Evolutionary conservation across 495 filamentous ascomycete species (phyloP), one percentile per base, ranked within the genome.

Genomic region (Chaetomium fimeti): DNA sequence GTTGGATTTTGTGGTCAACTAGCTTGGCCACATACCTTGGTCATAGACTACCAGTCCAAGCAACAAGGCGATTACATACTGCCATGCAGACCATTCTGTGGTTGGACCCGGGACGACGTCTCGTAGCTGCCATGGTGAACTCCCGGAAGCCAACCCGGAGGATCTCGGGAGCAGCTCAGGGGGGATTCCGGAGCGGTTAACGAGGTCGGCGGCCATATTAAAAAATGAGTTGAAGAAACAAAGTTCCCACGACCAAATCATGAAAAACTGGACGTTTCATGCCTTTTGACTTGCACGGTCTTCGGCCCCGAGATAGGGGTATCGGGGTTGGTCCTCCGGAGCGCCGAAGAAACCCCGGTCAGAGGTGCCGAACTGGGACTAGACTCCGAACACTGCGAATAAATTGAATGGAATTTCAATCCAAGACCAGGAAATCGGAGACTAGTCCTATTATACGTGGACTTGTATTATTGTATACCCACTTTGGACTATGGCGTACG

Each of bases 41-140:
- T 72, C 69, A 53, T 72, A 72, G 12, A 65, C 62, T 54, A 72
- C 48, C 15, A 69, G 5, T 3, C 42, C 60, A 9, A 72, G 43
- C 22, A 72, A 18, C 7, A 63, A n/a, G 6, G 66, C 66, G 12
- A 71, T 28, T 6, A 58, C 61, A 27, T 62, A 66, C 59, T 71
- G 57, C 69, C 63, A 64, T 24, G 36, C 47, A n/a, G 24, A 24
- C 63, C 48, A 66, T 15, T 27, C 40, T 2, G 40, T 5, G 42
- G 20, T 36, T 15, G 60, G 0, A 5, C 40, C 12, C 57, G 15
- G 2, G 42, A 13, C 32, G 28, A 36, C 16, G 25, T 27, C 20
- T 16, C 28, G 32, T n/a, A 61, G 15, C 42, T 38, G 56, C 27
- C n/a, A 22, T 20, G 13, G 25, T 11, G 60, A 25, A 3, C 13